phyloP scores from a whole-genome alignment of 495 filamentous ascomycete species.

The Hyaloscypha hepaticicola region DNA sequence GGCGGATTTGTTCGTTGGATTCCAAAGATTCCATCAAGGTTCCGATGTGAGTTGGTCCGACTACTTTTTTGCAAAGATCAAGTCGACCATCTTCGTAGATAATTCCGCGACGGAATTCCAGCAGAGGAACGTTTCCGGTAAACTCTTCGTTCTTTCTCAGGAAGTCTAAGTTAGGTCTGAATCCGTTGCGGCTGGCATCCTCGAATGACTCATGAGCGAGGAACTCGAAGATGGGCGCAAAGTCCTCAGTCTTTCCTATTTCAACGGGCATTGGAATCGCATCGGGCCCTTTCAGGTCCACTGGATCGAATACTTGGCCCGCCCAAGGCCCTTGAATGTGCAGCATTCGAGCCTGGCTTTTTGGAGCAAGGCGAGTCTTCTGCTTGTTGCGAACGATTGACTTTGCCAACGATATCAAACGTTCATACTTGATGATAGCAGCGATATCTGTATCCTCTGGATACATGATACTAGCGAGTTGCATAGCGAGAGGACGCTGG shows the following conservation, averaged over 20 bases:
- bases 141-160: not conserved
- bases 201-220: constrained; percentile 6
- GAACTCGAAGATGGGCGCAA: constrained; percentile 16
- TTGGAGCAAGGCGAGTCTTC: not conserved
- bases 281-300: constrained; percentile 16
- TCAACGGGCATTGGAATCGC: constrained; percentile 22
- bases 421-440: constrained; percentile 16
- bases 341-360: not conserved
- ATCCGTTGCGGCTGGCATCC: not conserved
- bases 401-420: not conserved
- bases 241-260: constrained; percentile 18
- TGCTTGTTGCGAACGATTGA: constrained; percentile 8
- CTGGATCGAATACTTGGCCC: constrained; percentile 15
- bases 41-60: no score
- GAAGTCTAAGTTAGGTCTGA: constrained; percentile 1
- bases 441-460: constrained; percentile 8
- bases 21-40: no score
- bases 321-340: constrained; percentile 17
- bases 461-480: not conserved
- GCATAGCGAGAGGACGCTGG: constrained; percentile 7
- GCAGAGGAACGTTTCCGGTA: not conserved
- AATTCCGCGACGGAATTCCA: no score
- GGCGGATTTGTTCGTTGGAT: no score
- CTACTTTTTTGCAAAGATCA: no score
- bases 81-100: no score